Evolutionary conservation across 1,284 basidiomycete species (phyloP).

Genomic region (Ustilago trichophora): DNA sequence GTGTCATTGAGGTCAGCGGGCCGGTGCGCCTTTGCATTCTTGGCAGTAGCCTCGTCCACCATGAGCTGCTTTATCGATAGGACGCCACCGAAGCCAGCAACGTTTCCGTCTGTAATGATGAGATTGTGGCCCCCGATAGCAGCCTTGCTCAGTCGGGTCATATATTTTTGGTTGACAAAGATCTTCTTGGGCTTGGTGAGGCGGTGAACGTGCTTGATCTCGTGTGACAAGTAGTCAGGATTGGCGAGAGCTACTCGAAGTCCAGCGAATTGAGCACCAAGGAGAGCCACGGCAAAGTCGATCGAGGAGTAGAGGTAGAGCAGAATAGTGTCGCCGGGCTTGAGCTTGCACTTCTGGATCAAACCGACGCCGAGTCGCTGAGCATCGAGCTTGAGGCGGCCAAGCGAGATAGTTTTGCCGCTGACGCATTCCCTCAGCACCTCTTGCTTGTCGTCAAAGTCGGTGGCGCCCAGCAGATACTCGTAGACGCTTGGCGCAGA

Average conservation of each 20-base stretch:
- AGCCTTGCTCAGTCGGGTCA: constrained; percentile 17
- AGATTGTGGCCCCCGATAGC: constrained; percentile 1
- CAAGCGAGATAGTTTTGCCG: constrained; percentile 21
- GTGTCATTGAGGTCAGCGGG: constrained; percentile 14
- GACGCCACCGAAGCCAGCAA: constrained; percentile 12
- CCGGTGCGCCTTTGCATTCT: constrained; percentile 8
- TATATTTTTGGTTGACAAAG: constrained; percentile 12
- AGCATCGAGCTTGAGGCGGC: constrained; percentile 33
- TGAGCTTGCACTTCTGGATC: constrained; percentile 22
- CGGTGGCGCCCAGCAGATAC: constrained; percentile 16
- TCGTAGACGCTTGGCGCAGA: constrained; percentile 15
- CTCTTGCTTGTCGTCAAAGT: constrained; percentile 15
- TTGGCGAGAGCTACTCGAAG: constrained; percentile 34
- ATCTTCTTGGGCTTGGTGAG: constrained; percentile 37
- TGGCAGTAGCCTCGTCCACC: constrained; percentile 5
- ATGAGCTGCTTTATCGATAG: constrained; percentile 16
- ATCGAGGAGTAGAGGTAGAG: constrained; percentile 32
- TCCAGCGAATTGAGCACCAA: constrained; percentile 36
- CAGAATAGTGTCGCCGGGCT: constrained; percentile 37
- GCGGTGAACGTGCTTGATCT: constrained; percentile 33
- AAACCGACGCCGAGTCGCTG: constrained; percentile 36
- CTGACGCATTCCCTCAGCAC: constrained; percentile 18
- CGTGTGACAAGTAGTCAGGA: constrained; percentile 22
- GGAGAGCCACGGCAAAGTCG: constrained; percentile 29
- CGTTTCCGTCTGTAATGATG: constrained; percentile 13